Conservation (phyloP, 441 rosid species). For the Flueggea neowawraea region DNA sequence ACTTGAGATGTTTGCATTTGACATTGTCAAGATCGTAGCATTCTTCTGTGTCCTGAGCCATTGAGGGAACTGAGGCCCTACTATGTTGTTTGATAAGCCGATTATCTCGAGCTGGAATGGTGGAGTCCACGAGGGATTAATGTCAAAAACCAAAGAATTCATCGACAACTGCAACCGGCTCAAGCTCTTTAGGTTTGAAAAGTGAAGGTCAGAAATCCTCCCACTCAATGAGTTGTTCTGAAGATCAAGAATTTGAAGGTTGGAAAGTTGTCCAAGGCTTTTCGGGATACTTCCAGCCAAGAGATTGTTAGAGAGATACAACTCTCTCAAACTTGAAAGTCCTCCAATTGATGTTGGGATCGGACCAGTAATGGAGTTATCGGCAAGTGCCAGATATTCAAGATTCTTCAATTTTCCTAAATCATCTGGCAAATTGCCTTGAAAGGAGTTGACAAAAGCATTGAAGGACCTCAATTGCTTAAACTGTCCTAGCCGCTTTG, state of each 20-base stretch:
- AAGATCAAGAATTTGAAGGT: not conserved
- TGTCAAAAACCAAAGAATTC: slow-evolving; percentile 27
- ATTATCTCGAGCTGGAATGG: slow-evolving; percentile 20
- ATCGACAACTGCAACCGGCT: slow-evolving; percentile 5
- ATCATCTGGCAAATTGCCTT: too few species aligned
- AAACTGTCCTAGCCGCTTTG: too few species aligned
- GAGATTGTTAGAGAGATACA: slow-evolving; percentile 17
- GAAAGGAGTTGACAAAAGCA: too few species aligned
- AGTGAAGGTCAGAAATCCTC: slow-evolving; percentile 27
- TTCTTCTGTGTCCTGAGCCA: slow-evolving; percentile 22
- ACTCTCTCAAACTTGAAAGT: not conserved
- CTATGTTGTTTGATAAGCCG: slow-evolving; percentile 1
- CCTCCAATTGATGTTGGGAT: too few species aligned
- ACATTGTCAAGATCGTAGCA: not conserved
- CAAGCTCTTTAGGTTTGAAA: slow-evolving; percentile 29
- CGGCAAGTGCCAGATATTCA: too few species aligned
- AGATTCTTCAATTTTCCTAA: too few species aligned
- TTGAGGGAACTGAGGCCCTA: slow-evolving; percentile 23
- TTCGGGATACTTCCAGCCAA: slow-evolving; percentile 11
- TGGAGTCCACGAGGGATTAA: slow-evolving; percentile 22
- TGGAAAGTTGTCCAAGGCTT: not conserved
- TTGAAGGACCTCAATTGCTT: too few species aligned
- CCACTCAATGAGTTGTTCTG: slow-evolving; percentile 11
- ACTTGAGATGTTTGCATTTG: slow-evolving; percentile 8
- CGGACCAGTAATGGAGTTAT: too few species aligned